Evolutionary conservation across 1,284 basidiomycete species (phyloP).

Genomic region (Irpex lacteus): DNA sequence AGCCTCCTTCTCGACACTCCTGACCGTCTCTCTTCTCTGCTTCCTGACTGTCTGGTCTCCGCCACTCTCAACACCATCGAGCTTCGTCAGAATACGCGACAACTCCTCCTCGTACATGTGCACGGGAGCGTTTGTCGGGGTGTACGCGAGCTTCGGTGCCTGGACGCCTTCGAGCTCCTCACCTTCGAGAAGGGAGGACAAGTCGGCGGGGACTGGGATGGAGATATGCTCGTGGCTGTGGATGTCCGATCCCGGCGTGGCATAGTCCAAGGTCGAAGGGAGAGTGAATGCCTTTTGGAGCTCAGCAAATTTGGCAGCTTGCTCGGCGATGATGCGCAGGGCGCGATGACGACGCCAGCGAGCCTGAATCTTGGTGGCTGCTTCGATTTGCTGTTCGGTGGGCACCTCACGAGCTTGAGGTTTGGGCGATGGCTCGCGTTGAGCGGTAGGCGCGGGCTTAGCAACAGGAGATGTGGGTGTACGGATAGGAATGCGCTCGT

Average conservation of each 20-base stretch:
- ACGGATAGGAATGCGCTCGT: not conserved
- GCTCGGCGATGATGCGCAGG: slow-evolving; percentile 19
- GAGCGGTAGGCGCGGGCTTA: slow-evolving; percentile 1
- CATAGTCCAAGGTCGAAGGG: slow-evolving; percentile 25
- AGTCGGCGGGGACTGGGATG: slow-evolving; percentile 5
- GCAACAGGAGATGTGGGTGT: slow-evolving; percentile 1
- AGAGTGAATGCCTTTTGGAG: slow-evolving; percentile 22
- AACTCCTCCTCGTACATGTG: slow-evolving; percentile 53
- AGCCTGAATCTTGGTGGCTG: slow-evolving; percentile 27
- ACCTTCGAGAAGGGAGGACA: slow-evolving; percentile 1
- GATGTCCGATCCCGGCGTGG: not conserved
- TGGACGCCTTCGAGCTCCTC: slow-evolving; percentile 14
- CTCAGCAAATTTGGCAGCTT: slow-evolving; percentile 23
- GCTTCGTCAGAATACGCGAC: slow-evolving; percentile 55
- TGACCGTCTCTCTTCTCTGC: slow-evolving; percentile 55
- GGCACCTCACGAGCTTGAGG: slow-evolving; percentile 10
- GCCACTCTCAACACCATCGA: slow-evolving; percentile 67
- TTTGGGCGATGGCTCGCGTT: slow-evolving; percentile 5
- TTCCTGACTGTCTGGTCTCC: slow-evolving; percentile 56
- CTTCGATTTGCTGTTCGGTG: slow-evolving; percentile 18
- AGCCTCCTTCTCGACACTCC: slow-evolving; percentile 57
- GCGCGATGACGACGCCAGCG: slow-evolving; percentile 24
- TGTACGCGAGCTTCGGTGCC: slow-evolving; percentile 33
- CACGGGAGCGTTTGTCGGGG: slow-evolving; percentile 43
- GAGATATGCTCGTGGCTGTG: slow-evolving; percentile 9